Base-by-base conservation (phyloP, 2,329 filamentous ascomycete genomes). In the Penicillium griseofulvum region DNA sequence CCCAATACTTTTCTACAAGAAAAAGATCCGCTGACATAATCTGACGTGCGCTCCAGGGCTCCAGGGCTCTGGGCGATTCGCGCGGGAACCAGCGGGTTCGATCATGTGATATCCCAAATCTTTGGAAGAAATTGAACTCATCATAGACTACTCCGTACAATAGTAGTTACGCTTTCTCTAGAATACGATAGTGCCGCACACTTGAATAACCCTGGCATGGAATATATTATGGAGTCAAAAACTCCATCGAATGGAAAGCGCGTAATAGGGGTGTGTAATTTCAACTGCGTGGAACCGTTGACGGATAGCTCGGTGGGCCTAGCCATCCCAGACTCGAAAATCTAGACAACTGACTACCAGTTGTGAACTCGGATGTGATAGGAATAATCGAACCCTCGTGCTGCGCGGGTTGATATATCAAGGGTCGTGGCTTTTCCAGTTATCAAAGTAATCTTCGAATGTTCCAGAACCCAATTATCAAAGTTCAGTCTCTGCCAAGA, bases 1-100 rank as follows among this genome's bases (percentile, higher is more conserved):
- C 28, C 34, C 37, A 24, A 44, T 38, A 54, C 22, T 17, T 43
- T 24, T 45, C 37, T 29, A 48, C 34, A 36, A 17, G 54, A 52
- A 58, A 56, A 55, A 57, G 49, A 45, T 22, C 33, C 39, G 56
- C 44, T 62, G 54, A 61, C 50, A 53, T 58, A 57, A 63, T 58
- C 59, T 59, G 34, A 43, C 36, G 45, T 26, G 22, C 4, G 22
- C 22, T 19, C 14, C 19, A 9, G 7, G 2, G 34, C n/a, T n/a
- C n/a, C n/a, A 29, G 5, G 50, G 42, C 44, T 62, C 61, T 54
- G 59, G 65, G 65, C 47, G 65, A 56, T 69, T 70, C 68, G 60
- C 47, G 61, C 49, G 57, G 39, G 51, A 49, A 56, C 68, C 58
- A 65, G 54, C 31, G 49, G 54, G 31, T 68, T 70, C 68, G 17